These are phyloP conservation scores for Dioszegia aurantiaca DNA, from an alignment of 768 basidiomycete genomes.

Conservation along the genomic window DNA sequence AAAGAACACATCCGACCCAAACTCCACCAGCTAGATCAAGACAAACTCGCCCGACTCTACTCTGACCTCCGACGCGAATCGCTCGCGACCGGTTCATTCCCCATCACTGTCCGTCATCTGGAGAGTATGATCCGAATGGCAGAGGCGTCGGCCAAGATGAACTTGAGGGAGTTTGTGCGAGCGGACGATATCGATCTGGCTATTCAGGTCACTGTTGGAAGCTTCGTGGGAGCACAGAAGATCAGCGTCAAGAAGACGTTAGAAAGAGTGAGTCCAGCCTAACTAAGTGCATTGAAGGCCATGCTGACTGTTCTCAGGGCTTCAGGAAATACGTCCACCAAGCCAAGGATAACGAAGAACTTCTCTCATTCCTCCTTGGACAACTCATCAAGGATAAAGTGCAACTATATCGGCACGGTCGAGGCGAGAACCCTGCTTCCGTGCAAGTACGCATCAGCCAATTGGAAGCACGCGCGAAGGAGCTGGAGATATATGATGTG, in stretches of 20 bases:
- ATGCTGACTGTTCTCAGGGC: constrained; percentile 58
- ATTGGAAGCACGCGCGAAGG: constrained; percentile 87
- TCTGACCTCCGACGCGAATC: constrained; percentile 94
- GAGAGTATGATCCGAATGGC: constrained; percentile 99
- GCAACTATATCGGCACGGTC: constrained; percentile 64
- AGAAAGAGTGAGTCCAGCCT: constrained; percentile 76
- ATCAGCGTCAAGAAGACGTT: constrained; percentile 97
- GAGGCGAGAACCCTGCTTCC: constrained; percentile 71
- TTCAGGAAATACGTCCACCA: constrained; percentile 98
- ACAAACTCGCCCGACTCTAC: constrained; percentile 90
- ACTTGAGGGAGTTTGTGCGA: constrained; percentile 90
- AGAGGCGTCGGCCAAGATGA: constrained; percentile 98
- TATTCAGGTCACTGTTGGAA: constrained; percentile 89
- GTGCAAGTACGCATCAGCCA: constrained; percentile 74
- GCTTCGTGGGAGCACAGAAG: constrained; percentile 96
- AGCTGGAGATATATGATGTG: constrained; percentile 92
- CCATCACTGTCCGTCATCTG: constrained; percentile 94
- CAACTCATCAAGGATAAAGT: constrained; percentile 89
- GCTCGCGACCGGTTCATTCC: constrained; percentile 94
- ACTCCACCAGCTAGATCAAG: constrained; percentile 89
- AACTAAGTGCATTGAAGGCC: too few relatives aligned
- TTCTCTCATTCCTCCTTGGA: constrained; percentile 90
- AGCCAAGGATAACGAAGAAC: constrained; percentile 91
- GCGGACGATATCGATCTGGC: constrained; percentile 95
- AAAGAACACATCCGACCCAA: constrained; percentile 89